Evolutionary conservation across 306 rosid species (phyloP), one percentile per base, ranked within the genome.

Genomic region (Cucurbita argyrosperma): DNA sequence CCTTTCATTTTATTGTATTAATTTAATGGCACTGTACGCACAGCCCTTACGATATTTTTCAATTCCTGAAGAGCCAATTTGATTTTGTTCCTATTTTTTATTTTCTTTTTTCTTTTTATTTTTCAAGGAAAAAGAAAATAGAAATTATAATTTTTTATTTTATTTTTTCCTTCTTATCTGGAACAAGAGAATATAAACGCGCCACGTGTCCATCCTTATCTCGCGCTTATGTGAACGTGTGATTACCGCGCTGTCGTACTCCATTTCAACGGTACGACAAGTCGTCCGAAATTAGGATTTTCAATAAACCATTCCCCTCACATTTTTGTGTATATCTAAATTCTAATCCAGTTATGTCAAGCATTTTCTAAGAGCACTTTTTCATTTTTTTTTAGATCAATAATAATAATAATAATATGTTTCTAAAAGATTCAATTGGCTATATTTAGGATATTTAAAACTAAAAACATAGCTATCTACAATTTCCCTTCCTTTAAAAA

Each of bases 141-240:
- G 18, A 64, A 35, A 50, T 19, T 19, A 19, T 19, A 19, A 19
- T 19, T 19, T 19, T 19, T 19, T 19, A 19, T 19, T 19, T 50
- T 14, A 16, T 13, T 50, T 14, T 70, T 50, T 30, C 9, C 26
- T 5, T 26, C 74, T 70, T 70, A 70, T 50, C 79, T 63, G 21
- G 56, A 64, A 76, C 45, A 65, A 46, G 76, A 53, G 21, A 75
- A 72, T 38, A 56, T 8, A 7, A 37, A 74, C 1, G 64, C 5
- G 74, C 74, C 74, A 70, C 74, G 74, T 70, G 60, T 49, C 15
- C 59, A 15, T 70, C 60, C 74, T 70, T 51, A 70, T 70, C 74
- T 50, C 47, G 26, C 30, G 74, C 30, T 47, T 15, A 68, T 12
- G 21, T 66, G 72, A 66, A 66, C 18, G 39, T 43, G 37, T 11